Evolutionary conservation across 1,284 basidiomycete species (phyloP), one percentile per base, ranked within the genome.

Genomic region (Mycena sp.): DNA sequence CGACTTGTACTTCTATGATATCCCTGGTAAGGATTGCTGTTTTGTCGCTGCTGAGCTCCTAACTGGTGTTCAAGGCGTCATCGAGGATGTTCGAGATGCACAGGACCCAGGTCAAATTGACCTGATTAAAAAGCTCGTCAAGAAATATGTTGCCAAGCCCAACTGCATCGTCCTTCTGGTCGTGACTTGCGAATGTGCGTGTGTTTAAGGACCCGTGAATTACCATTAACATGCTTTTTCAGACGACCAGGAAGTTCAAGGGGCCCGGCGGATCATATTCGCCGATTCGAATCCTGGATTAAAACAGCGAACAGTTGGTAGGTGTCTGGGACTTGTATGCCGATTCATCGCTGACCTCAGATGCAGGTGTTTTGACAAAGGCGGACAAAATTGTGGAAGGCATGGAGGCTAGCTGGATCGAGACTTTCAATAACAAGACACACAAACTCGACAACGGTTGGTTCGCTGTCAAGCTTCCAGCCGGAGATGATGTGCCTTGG

Each of bases 381-480:
- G 58, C 43, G 16, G 51, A 61, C 38, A 41, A 16, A 35, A 61
- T 61, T 54, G 25, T 4, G 23, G 41, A 41, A 11, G 58, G 17
- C 9, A 48, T 41, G 26, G 17, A 28, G 35, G 44, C 32, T 5
- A 26, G n/a, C 17, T 54, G 51, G 58, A 51, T 61, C 30, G 45
- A 54, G 21, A 54, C 23, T 0, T 61, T 61, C 58, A 32, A 61
- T 54, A 61, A 61, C 45, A 41, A 49, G 29, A 48, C 26, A 3
- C 51, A 44, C 14, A 61, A 51, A 37, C 52, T 61, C 37, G 58
- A 61, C 23, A 53, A 61, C 14, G 58, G 58, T 3, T 61, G 58
- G 58, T 61, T 61, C 26, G 58, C 58, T 49, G 58, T 61, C 51
- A 61, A 54, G 35, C 58, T 61, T 19, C 51, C 51, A 2, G 58